Evolutionary conservation across 2,329 filamentous ascomycete genomes (phyloP), one percentile per base, ranked within the genome.

Genomic region (Parafenestella ontariensis): DNA sequence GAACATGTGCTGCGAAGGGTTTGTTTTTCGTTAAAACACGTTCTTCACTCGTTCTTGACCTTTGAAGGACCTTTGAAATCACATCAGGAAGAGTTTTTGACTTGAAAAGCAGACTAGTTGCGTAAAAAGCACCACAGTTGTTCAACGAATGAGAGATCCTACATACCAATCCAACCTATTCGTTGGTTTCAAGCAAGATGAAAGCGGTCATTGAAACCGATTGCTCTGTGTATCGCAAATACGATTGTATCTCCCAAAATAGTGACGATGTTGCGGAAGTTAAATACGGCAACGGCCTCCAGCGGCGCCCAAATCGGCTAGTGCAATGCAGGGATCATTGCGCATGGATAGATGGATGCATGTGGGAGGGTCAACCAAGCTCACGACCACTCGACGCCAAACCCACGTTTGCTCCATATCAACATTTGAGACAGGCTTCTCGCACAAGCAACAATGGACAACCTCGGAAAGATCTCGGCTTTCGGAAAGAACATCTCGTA

Each of bases 401-500:
- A 41, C 46, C 48, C 42, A 53, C 56, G 37, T 24, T 15, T 5
- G 11, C 17, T 15, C 37, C 11, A 5, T 23, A 23, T 11, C 11
- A 23, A 23, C 18, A 24, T 15, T 11, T 6, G 21, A 23, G 20
- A 40, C 37, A 53, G 42, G 13, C 17, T 40, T 26, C 48, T 17
- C 39, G 43, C 39, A 49, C 52, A 56, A 48, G 39, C 46, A 63
- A 67, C 49, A 62, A 90, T 90, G 87, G 87, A 90, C 74, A 88
- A 88, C 62, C 89, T 90, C 86, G 87, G 89, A 76, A 88, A 89
- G 76, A 81, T 90, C 64, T 82, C 85, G 71, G 85, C 85, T 58
- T 88, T 89, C 71, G 86, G 87, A 70, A 89, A 89, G 82, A 89
- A 85, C 77, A 82, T 90, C 72, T 84, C 83, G 86, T 88, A 78